Base-by-base conservation (phyloP, 495 filamentous ascomycete species). In the Apodospora peruviana region DNA sequence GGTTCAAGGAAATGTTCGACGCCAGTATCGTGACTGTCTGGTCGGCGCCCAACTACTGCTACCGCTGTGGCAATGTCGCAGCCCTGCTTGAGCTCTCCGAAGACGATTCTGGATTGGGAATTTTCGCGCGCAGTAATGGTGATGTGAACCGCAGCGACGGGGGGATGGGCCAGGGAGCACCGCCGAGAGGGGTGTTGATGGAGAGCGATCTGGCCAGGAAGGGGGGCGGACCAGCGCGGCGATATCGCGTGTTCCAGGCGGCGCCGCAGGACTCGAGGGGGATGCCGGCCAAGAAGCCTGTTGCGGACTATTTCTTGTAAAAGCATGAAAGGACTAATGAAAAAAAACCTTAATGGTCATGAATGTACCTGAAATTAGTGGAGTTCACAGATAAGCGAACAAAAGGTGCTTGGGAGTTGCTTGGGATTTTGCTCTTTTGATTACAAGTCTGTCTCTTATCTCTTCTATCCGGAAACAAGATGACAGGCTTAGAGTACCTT, bases 1-100 rank as follows among this genome's bases (percentile, higher is more conserved):
- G 93, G 8, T 97, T 95, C 68, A 97, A 97, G 67, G 93, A 96
- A 71, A 96, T 96, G 91, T 96, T 96, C 57, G 91, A 97, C 55
- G 81, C 78, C 14, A 86, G 80, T 19, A 96, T 98, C 48, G 93
- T 98, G 4, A 98, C 93, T 0, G 91, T 98, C 40, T 96, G 93
- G 93, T 88, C 83, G 8, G 93, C 93, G 40, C 93, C 93, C 2
- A 98, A 98, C 64, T 98, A 98, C 67, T 98, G 93, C 70, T 98
- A 98, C 70, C 81, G 93, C 17, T 98, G 93, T 57, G 93, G 93
- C 0, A 98, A 98, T 57, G 94, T 98, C 17, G 93, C 93, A 3
- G 91, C 93, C 4, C 90, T 98, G 50, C 64, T 98, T 38, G 93
- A 98, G 71, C 74, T 98, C 17, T 87, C 84, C 16, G 93, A 96